phyloP scores from a whole-genome alignment of 257 asterid genomes.

The Forsythia suspensa region DNA sequence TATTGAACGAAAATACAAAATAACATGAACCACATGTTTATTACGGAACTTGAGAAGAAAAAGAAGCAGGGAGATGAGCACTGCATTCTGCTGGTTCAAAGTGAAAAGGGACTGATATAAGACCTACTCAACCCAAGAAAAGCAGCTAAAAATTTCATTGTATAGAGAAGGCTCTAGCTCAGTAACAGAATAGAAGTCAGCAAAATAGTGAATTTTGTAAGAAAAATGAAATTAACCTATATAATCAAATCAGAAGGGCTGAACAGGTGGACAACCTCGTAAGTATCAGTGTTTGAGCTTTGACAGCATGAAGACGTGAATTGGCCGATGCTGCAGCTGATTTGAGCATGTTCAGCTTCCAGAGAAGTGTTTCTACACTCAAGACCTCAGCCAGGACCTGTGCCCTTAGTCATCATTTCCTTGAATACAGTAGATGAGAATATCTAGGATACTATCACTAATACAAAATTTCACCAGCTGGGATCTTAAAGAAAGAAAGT shows the following conservation, averaged over 20 bases:
- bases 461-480: conserved; percentile 1
- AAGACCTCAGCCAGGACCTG: conserved; percentile 60
- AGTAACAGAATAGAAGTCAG: not conserved
- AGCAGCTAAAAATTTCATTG: not conserved
- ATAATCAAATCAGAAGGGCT: not conserved
- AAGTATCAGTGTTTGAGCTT: conserved; percentile 71
- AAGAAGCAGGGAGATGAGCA: not conserved
- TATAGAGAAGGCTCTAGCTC: not conserved
- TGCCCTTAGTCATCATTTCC: conserved; percentile 35
- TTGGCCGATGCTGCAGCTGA: conserved; percentile 71
- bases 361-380: conserved; percentile 48
- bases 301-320: conserved; percentile 92
- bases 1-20: not conserved
- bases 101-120: not conserved
- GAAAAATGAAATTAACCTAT: not conserved
- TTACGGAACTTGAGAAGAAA: not conserved
- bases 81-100: not conserved
- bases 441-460: not conserved
- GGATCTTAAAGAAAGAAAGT: conserved; percentile 1
- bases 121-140: not conserved
- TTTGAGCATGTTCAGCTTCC: conserved; percentile 75
- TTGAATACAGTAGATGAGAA: conserved; percentile 13
- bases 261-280: conserved; percentile 48
- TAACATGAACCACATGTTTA: not conserved
- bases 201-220: not conserved